These are phyloP conservation scores for Bimuria novae-zelandiae DNA, from an alignment of 2,329 filamentous ascomycete genomes.

Conservation along the genomic window DNA sequence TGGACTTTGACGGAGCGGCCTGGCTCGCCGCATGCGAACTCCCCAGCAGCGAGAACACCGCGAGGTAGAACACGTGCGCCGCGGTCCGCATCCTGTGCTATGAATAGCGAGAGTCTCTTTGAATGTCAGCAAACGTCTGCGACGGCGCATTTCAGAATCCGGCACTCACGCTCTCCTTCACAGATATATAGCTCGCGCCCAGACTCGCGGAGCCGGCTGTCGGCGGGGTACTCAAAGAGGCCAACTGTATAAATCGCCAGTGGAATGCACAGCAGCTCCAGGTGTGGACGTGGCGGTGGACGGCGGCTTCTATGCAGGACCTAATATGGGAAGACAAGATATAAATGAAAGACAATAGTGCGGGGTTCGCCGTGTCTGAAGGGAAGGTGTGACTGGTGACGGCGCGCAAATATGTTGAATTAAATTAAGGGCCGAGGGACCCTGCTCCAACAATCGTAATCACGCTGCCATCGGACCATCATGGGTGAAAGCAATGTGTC, in stretches of 20 bases:
- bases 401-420: constrained; percentile 20
- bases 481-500: constrained; percentile 35
- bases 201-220: constrained; percentile 26
- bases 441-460: constrained; percentile 26
- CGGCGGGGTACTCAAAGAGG: constrained; percentile 41
- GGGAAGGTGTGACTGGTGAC: constrained; percentile 18
- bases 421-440: constrained; percentile 21
- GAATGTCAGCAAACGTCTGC: constrained; percentile 44
- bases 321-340: constrained; percentile 21
- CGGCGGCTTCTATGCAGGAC: constrained; percentile 20
- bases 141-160: constrained; percentile 22
- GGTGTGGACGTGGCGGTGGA: constrained; percentile 29
- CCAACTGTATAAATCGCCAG: constrained; percentile 40
- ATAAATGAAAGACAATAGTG: constrained; percentile 30
- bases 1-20: constrained; percentile 44
- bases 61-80: constrained; percentile 63
- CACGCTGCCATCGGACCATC: constrained; percentile 40
- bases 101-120: constrained; percentile 15
- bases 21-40: constrained; percentile 50
- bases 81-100: constrained; percentile 55
- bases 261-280: constrained; percentile 20
- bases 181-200: constrained; percentile 28
- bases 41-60: constrained; percentile 63
- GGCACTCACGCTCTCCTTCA: constrained; percentile 22
- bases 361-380: constrained; percentile 15